Conservation (phyloP, 306 rosid species). For the Pterocarpus santalinus region DNA sequence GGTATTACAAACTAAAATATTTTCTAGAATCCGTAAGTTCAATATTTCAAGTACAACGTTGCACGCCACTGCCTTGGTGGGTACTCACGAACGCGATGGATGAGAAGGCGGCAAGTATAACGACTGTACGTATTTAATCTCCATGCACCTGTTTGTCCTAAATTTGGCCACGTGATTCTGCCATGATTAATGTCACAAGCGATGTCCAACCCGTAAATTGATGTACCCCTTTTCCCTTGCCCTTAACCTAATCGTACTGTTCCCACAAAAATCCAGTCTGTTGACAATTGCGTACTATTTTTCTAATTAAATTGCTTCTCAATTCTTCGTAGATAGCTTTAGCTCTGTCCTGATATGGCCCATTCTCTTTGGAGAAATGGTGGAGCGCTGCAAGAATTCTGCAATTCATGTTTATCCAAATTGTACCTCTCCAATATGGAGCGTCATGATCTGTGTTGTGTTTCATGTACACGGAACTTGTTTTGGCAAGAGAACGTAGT, state of each 20-base stretch:
- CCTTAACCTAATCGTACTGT: conserved; percentile 82
- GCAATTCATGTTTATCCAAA: conserved; percentile 89
- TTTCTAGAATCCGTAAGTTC: conserved; percentile 20
- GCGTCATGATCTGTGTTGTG: conserved; percentile 90
- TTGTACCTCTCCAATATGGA: conserved; percentile 94
- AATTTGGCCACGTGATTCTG: conserved; percentile 66
- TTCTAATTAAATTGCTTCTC: conserved; percentile 80
- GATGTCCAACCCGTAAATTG: conserved; percentile 97
- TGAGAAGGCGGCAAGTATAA: background rate
- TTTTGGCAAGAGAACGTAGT: conserved; percentile 92
- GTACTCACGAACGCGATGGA: background rate
- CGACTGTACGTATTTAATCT: conserved; percentile 9
- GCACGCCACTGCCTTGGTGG: too few species aligned
- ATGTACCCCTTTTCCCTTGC: conserved; percentile 90
- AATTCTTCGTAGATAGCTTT: conserved; percentile 71
- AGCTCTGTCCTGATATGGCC: conserved; percentile 80
- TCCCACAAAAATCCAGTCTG: conserved; percentile 88
- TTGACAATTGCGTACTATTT: conserved; percentile 69
- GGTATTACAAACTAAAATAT: background rate
- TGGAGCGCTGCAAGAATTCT: conserved; percentile 87
- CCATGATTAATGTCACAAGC: conserved; percentile 84
- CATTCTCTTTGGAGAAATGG: conserved; percentile 85
- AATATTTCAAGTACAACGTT: background rate
- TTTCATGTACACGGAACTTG: conserved; percentile 93
- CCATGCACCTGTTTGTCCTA: conserved; percentile 40